Evolutionary conservation across 768 basidiomycete species (phyloP).

Genomic region (Naematelia encephala): DNA sequence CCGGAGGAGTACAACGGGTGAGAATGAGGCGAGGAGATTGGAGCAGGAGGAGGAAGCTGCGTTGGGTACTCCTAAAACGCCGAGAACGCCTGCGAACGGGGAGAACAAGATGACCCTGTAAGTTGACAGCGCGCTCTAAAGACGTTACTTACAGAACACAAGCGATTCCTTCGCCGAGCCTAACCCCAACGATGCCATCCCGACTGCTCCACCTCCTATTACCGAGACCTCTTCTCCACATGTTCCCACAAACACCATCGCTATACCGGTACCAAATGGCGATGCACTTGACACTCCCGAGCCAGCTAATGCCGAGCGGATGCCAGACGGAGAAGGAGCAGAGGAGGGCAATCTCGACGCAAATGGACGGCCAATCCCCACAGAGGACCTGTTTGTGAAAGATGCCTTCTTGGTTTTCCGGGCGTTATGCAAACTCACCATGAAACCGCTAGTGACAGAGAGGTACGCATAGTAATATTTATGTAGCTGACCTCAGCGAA

Average conservation of each 20-base stretch:
- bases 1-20: constrained; percentile 24
- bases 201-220: constrained; percentile 35
- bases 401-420: constrained; percentile 98
- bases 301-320: constrained; percentile 10
- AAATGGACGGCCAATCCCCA: constrained; percentile 57
- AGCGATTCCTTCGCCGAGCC: constrained; percentile 48
- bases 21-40: constrained; percentile 37
- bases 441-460: constrained; percentile 92
- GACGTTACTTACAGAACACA: constrained; percentile 11
- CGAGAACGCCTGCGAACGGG: constrained; percentile 13
- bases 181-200: constrained; percentile 50
- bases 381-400: constrained; percentile 89
- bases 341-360: constrained; percentile 41
- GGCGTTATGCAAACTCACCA: constrained; percentile 92
- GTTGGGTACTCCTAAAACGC: constrained; percentile 1
- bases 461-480: constrained; percentile 57
- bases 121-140: constrained; percentile 17
- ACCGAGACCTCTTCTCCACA: constrained; percentile 12
- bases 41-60: no score
- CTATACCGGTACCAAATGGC: constrained; percentile 45
- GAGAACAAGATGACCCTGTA: constrained; percentile 41
- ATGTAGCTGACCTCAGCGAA: constrained; percentile 59
- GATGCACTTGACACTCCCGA: constrained; percentile 38
- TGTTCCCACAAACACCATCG: constrained; percentile 29
- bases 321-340: constrained; percentile 15